These are phyloP conservation scores for Candida multigemmis DNA, from an alignment of 805 yeast species.

Conservation along the genomic window DNA sequence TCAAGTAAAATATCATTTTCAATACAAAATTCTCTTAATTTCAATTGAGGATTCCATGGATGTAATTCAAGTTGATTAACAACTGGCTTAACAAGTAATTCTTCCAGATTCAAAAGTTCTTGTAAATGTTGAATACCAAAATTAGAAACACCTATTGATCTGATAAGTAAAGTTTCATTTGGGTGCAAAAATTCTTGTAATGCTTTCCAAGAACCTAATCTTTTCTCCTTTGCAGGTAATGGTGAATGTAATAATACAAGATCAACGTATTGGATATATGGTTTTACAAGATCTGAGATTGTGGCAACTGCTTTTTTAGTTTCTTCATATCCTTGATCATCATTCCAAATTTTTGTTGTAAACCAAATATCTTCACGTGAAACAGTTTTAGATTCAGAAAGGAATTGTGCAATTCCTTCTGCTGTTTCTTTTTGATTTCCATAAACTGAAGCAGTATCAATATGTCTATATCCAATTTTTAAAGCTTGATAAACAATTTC, in stretches of 20 bases:
- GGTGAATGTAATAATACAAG: slow-evolving; percentile 48
- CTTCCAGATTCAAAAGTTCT: slow-evolving; percentile 14
- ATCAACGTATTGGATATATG: slow-evolving; percentile 28
- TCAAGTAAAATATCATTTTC: slow-evolving; percentile 50
- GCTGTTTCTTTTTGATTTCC: slow-evolving; percentile 55
- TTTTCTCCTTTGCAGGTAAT: slow-evolving; percentile 16
- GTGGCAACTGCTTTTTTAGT: slow-evolving; percentile 18
- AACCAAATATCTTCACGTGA: slow-evolving; percentile 25
- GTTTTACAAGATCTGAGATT: slow-evolving; percentile 21
- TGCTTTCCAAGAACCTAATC: slow-evolving; percentile 62
- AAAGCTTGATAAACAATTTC: slow-evolving; percentile 49
- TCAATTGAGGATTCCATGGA: slow-evolving; percentile 29
- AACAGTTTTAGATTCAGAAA: slow-evolving; percentile 11
- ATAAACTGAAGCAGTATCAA: slow-evolving; percentile 67
- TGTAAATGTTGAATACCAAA: slow-evolving; percentile 18
- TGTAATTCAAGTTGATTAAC: slow-evolving; percentile 28
- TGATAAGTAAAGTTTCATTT: slow-evolving; percentile 34
- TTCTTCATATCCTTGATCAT: slow-evolving; percentile 25
- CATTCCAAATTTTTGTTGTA: slow-evolving; percentile 23
- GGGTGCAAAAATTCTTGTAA: slow-evolving; percentile 53
- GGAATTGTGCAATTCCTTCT: slow-evolving; percentile 46
- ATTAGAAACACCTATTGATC: slow-evolving; percentile 28
- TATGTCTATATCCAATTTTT: slow-evolving; percentile 59
- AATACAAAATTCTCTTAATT: slow-evolving; percentile 40
- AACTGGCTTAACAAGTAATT: slow-evolving; percentile 19